These are phyloP conservation scores for Thraustochytrium aureum DNA, from an alignment of 352 stramenopile species.

Conservation along the genomic window DNA sequence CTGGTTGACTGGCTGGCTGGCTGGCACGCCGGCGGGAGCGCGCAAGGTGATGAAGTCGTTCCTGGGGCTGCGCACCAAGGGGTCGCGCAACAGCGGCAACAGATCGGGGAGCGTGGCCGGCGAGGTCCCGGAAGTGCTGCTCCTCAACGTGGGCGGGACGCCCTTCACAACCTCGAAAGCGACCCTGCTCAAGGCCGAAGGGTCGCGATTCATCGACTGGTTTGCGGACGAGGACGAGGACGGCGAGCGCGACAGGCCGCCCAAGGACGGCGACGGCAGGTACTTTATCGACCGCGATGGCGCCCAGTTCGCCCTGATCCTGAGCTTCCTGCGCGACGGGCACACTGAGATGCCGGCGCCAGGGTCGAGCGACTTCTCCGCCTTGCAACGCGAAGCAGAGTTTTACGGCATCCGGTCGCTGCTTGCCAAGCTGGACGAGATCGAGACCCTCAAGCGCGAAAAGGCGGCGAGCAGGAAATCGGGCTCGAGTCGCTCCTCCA, in stretches of 20 bases:
- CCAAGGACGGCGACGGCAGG: conserved; percentile 14
- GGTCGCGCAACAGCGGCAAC: conserved; percentile 14
- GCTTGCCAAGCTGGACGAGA: conserved; percentile 19
- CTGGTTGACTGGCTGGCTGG: no score
- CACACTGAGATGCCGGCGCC: conserved; percentile 18
- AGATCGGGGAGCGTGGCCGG: not conserved
- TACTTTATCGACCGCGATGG: conserved; percentile 45
- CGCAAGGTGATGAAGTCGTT: not conserved
- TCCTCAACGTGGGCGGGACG: conserved; percentile 48
- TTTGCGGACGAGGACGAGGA: conserved; percentile 10
- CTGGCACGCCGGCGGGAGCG: no score
- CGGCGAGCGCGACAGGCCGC: not conserved
- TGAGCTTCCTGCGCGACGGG: conserved; percentile 48
- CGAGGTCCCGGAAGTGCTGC: conserved; percentile 18
- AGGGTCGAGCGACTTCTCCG: not conserved
- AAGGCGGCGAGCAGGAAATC: no score
- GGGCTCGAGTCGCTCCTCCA: not conserved
- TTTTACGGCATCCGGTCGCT: conserved; percentile 30
- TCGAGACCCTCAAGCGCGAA: no score
- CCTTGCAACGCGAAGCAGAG: conserved; percentile 14
- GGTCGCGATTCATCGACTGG: not conserved
- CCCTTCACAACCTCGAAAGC: conserved; percentile 30
- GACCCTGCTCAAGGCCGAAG: conserved; percentile 27
- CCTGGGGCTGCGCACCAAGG: not conserved
- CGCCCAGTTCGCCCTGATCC: conserved; percentile 34